phyloP scores from a whole-genome alignment of 208 protist species.

The Leishmania amazonensis region DNA sequence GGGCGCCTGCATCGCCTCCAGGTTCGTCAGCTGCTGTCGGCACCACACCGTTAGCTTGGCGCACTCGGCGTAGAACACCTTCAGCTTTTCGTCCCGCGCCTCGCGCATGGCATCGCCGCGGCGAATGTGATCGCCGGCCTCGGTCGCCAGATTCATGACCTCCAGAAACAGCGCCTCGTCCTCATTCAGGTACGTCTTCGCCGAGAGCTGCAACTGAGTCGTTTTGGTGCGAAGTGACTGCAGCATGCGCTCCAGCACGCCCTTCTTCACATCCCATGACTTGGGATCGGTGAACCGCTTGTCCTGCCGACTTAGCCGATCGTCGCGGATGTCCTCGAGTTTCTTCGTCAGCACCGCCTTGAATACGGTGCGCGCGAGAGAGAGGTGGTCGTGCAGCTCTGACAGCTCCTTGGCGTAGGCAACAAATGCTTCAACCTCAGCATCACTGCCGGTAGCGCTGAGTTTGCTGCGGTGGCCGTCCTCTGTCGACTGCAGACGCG shows the following conservation, averaged over 20 bases:
- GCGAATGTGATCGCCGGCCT: slow-evolving; percentile 42
- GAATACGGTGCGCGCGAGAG: slow-evolving; percentile 47
- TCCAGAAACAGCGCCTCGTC: slow-evolving; percentile 44
- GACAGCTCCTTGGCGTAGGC: slow-evolving; percentile 47
- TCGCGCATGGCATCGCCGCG: slow-evolving; percentile 31
- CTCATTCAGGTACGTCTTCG: slow-evolving; percentile 23
- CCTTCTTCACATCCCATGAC: slow-evolving; percentile 45
- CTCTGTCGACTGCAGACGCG: slow-evolving; percentile 28
- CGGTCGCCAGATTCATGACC: slow-evolving; percentile 41
- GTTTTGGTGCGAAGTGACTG: slow-evolving; percentile 29
- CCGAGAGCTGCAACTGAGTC: slow-evolving; percentile 18
- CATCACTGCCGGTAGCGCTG: not conserved
- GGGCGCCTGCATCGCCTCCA: slow-evolving; percentile 86
- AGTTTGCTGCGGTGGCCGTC: not conserved
- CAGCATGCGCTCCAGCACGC: slow-evolving; percentile 24
- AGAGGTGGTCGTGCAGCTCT: slow-evolving; percentile 57
- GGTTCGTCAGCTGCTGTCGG: slow-evolving; percentile 84
- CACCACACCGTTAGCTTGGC: slow-evolving; percentile 80
- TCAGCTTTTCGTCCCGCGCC: slow-evolving; percentile 44
- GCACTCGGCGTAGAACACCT: slow-evolving; percentile 57
- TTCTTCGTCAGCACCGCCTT: slow-evolving; percentile 45
- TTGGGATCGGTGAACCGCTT: slow-evolving; percentile 42
- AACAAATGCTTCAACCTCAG: slow-evolving; percentile 21
- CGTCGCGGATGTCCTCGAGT: slow-evolving; percentile 52
- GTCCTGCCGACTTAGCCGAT: slow-evolving; percentile 46